phyloP scores from a whole-genome alignment of 148 eudicot genomes.

The Beta vulgaris region DNA sequence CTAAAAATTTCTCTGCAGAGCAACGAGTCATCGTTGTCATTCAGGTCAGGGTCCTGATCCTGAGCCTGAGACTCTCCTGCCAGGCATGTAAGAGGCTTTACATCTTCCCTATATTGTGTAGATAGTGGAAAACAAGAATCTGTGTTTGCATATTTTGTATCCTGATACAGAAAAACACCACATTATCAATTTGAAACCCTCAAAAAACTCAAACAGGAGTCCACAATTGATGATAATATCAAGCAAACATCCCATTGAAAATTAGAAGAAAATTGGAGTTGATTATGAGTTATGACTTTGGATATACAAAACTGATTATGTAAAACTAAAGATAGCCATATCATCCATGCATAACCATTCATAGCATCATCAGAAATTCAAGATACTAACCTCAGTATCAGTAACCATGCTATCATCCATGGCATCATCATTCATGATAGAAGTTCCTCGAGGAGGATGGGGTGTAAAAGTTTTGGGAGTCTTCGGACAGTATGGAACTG shows the following conservation, averaged over 20 bases:
- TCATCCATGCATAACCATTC: not conserved
- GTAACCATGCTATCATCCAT: slow-evolving; percentile 24
- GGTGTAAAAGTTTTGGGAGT: slow-evolving; percentile 60
- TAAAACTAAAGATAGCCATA: not conserved
- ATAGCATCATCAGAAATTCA: not conserved
- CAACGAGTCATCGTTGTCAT: slow-evolving; percentile 36
- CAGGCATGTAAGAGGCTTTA: slow-evolving; percentile 29
- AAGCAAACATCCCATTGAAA: not conserved
- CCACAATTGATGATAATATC: too few relatives aligned
- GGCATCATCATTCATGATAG: slow-evolving; percentile 35
- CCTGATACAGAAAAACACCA: slow-evolving; percentile 33
- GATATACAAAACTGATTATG: not conserved
- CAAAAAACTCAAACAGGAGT: not conserved
- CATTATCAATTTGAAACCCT: not conserved
- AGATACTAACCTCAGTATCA: slow-evolving; percentile 44
- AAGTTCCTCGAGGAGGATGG: slow-evolving; percentile 47
- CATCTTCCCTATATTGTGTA: slow-evolving; percentile 23
- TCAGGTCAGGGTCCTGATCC: slow-evolving; percentile 21
- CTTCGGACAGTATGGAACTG: slow-evolving; percentile 40
- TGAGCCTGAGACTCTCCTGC: slow-evolving; percentile 60
- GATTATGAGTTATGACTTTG: too few relatives aligned
- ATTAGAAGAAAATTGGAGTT: too few relatives aligned
- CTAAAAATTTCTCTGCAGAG: slow-evolving; percentile 49
- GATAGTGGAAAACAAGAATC: slow-evolving; percentile 27
- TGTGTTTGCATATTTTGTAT: slow-evolving; percentile 20